Conservation (phyloP, 2,329 filamentous ascomycete genomes). For the Dichotomopilus funicola region DNA sequence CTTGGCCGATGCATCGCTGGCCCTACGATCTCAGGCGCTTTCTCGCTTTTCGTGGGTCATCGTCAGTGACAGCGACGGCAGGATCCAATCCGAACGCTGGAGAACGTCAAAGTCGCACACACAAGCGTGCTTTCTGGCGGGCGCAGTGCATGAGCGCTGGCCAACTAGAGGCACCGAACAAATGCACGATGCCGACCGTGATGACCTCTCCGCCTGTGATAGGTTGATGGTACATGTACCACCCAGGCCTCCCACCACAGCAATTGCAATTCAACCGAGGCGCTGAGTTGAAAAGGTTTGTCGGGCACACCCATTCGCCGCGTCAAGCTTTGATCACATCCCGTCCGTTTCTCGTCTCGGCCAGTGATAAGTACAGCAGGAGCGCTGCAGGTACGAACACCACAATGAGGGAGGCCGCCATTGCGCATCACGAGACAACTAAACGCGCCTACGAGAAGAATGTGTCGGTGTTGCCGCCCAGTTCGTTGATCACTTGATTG, state of each 20-base stretch:
- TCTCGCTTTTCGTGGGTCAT: conserved; percentile 9
- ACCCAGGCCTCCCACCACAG: conserved; percentile 10
- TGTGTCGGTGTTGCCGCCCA: too few species aligned
- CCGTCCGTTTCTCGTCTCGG: conserved; percentile 1
- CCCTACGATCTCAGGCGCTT: not conserved
- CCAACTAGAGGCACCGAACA: conserved; percentile 19
- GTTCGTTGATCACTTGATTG: too few species aligned
- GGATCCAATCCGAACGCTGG: conserved; percentile 12
- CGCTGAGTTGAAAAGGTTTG: conserved; percentile 14
- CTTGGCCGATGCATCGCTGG: not conserved
- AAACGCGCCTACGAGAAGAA: not conserved
- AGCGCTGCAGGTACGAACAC: conserved; percentile 23
- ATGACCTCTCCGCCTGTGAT: conserved; percentile 19
- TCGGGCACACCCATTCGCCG: conserved; percentile 23
- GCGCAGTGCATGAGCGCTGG: conserved; percentile 12
- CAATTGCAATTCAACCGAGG: conserved; percentile 10
- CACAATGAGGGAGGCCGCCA: conserved; percentile 19
- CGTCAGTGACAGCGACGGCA: conserved; percentile 12
- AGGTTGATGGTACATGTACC: conserved; percentile 9
- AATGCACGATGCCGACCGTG: conserved; percentile 22
- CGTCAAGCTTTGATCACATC: conserved; percentile 18
- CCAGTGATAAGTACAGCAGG: conserved; percentile 21
- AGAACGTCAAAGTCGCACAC: conserved; percentile 12
- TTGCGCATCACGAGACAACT: conserved; percentile 13
- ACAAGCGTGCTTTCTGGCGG: conserved; percentile 14